Percentiles rank a stretch among this genome's conserved stretches.
phyloP scores from a whole-genome alignment of 2,329 filamentous ascomycete genomes.

The Gliomastix tumulicola region DNA sequence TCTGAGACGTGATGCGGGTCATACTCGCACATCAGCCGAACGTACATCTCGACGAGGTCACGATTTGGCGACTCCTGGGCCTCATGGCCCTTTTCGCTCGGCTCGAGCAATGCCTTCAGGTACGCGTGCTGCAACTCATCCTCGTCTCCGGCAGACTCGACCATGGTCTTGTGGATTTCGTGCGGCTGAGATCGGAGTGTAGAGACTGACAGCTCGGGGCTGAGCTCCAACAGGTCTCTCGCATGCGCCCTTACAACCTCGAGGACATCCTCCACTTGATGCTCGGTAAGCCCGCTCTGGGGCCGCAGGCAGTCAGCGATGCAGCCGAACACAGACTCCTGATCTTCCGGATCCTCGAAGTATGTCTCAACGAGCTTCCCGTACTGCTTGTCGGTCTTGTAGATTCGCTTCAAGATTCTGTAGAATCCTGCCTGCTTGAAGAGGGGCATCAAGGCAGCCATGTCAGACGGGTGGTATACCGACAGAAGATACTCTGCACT shows the following conservation, averaged over 20 bases:
- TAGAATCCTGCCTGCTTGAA: slow-evolving; percentile 80
- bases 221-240: slow-evolving; percentile 57
- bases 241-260: slow-evolving; percentile 59
- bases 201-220: slow-evolving; percentile 57
- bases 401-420: slow-evolving; percentile 84
- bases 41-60: slow-evolving; percentile 73
- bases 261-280: slow-evolving; percentile 68
- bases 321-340: slow-evolving; percentile 69
- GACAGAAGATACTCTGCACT: slow-evolving; percentile 94
- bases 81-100: slow-evolving; percentile 17
- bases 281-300: slow-evolving; percentile 54
- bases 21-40: slow-evolving; percentile 85
- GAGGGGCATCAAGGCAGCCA: slow-evolving; percentile 66
- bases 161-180: slow-evolving; percentile 58
- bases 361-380: slow-evolving; percentile 71
- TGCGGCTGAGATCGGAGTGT: slow-evolving; percentile 56
- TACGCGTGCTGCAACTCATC: slow-evolving; percentile 68
- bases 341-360: slow-evolving; percentile 77
- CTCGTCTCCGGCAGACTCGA: slow-evolving; percentile 54
- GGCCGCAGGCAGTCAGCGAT: slow-evolving; percentile 68
- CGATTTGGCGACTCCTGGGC: slow-evolving; percentile 32
- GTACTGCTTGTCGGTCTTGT: slow-evolving; percentile 73
- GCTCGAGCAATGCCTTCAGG: slow-evolving; percentile 69
- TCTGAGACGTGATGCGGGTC: slow-evolving; percentile 76
- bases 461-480: slow-evolving; percentile 82